phyloP scores from a whole-genome alignment of 768 basidiomycete species.

The Psilocybe subaeruginosa region DNA sequence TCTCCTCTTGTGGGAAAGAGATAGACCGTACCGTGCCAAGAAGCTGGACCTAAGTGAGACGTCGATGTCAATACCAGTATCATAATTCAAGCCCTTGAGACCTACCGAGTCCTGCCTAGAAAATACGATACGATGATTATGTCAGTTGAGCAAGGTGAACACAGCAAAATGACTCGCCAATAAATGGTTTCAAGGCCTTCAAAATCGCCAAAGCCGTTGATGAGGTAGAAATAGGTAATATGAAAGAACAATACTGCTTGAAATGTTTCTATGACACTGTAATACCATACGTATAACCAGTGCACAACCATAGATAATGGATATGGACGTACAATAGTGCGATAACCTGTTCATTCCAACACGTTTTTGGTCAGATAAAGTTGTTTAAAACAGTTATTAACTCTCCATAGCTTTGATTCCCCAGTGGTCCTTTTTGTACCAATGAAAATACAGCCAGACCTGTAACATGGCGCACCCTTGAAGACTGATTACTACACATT shows the following conservation, averaged over 20 bases:
- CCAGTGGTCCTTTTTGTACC: slow-evolving; percentile 4
- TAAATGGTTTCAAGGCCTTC: background rate
- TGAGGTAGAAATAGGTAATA: slow-evolving; percentile 21
- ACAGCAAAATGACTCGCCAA: too few relatives aligned
- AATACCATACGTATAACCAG: background rate
- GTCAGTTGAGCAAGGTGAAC: too few relatives aligned
- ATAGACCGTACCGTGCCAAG: background rate
- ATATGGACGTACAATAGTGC: background rate
- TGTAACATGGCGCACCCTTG: slow-evolving; percentile 9
- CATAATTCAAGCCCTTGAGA: background rate
- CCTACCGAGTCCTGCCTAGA: background rate
- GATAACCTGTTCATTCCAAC: background rate
- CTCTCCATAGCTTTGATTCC: background rate
- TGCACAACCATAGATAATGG: background rate
- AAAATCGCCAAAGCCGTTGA: slow-evolving; percentile 23
- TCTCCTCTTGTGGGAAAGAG: background rate
- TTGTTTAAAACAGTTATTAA: background rate
- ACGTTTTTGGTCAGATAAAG: background rate
- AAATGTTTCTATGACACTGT: slow-evolving; percentile 20
- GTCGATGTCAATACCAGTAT: background rate
- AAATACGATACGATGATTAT: background rate
- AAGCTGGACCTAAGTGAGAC: background rate
- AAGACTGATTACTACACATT: background rate
- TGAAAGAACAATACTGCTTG: slow-evolving; percentile 21
- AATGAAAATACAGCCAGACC: slow-evolving; percentile 10